These are phyloP conservation scores for Candida smagusa DNA, from an alignment of 1,139 yeast species.

Conservation along the genomic window DNA sequence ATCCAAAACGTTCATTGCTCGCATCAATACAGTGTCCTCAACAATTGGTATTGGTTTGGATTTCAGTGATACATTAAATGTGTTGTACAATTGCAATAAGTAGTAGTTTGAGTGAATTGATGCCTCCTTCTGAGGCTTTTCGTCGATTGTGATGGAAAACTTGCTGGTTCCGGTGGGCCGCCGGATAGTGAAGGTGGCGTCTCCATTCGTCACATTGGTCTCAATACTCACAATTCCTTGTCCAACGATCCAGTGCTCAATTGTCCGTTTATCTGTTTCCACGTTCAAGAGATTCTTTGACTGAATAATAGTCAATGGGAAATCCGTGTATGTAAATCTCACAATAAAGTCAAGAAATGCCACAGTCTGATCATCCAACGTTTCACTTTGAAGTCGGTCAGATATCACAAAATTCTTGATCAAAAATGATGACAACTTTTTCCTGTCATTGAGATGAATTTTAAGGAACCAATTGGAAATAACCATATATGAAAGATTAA, in stretches of 20 bases:
- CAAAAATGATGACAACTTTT: conserved; percentile 58
- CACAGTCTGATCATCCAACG: conserved; percentile 48
- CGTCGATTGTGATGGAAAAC: conserved; percentile 44
- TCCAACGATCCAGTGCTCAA: conserved; percentile 63
- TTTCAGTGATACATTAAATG: conserved; percentile 14
- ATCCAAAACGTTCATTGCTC: conserved; percentile 68
- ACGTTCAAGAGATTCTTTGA: conserved; percentile 11
- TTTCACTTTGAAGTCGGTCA: conserved; percentile 11
- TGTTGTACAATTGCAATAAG: conserved; percentile 32
- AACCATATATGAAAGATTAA: conserved; percentile 64
- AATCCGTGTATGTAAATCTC: conserved; percentile 64
- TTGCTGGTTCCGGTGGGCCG: conserved; percentile 66
- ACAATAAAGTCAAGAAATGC: conserved; percentile 68
- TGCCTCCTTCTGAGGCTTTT: neutral
- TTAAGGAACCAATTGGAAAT: conserved; percentile 74
- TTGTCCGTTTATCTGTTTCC: conserved; percentile 18
- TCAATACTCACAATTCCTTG: conserved; percentile 55
- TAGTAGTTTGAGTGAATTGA: conserved; percentile 25
- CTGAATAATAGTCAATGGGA: conserved; percentile 49
- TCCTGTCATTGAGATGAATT: conserved; percentile 57
- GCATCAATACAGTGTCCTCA: conserved; percentile 46
- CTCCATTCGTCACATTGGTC: conserved; percentile 52
- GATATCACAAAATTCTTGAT: conserved; percentile 54
- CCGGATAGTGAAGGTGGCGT: conserved; percentile 50
- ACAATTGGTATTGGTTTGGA: conserved; percentile 37